Conservation (phyloP, 441 rosid genomes). For the Adansonia rubrostipa region DNA sequence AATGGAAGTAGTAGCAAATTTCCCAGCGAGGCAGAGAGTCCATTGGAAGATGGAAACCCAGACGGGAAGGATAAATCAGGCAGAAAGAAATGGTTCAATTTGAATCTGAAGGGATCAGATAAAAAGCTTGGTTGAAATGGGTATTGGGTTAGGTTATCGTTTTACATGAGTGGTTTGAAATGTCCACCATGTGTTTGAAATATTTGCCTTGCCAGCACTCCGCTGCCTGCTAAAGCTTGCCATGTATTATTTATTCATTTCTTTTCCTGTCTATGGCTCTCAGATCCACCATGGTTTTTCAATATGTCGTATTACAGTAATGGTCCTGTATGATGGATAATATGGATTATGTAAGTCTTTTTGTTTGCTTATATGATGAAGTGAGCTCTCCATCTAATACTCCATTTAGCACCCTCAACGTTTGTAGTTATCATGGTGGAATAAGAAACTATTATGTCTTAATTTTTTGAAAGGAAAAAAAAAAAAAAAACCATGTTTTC, state of each 20-base stretch:
- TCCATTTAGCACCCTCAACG: too few relatives aligned
- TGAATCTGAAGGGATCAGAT: slow-evolving; percentile 81
- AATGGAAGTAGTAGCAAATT: slow-evolving; percentile 72
- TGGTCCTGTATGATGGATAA: background rate
- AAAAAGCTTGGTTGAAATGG: slow-evolving; percentile 57
- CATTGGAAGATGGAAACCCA: slow-evolving; percentile 66
- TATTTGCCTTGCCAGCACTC: slow-evolving; percentile 19
- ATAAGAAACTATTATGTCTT: too few relatives aligned
- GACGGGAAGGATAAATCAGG: slow-evolving; percentile 85
- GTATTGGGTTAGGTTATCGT: slow-evolving; percentile 25
- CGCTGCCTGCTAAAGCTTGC: slow-evolving; percentile 33
- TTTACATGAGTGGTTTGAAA: slow-evolving; percentile 15
- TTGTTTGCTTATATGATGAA: slow-evolving; percentile 8
- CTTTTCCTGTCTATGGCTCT: slow-evolving; percentile 8
- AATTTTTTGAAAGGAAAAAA: too few relatives aligned
- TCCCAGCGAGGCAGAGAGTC: slow-evolving; percentile 65
- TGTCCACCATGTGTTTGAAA: background rate
- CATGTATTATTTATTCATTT: slow-evolving; percentile 36
- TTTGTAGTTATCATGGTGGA: too few relatives aligned
- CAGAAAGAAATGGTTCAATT: slow-evolving; percentile 96
- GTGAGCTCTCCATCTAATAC: background rate
- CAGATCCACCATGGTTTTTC: slow-evolving; percentile 14
- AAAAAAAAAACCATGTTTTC: too few relatives aligned
- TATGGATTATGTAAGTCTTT: background rate
- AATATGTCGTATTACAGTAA: slow-evolving; percentile 9